Base-by-base conservation (phyloP, 768 basidiomycete genomes). In the Xerocomellus amylosporus region DNA sequence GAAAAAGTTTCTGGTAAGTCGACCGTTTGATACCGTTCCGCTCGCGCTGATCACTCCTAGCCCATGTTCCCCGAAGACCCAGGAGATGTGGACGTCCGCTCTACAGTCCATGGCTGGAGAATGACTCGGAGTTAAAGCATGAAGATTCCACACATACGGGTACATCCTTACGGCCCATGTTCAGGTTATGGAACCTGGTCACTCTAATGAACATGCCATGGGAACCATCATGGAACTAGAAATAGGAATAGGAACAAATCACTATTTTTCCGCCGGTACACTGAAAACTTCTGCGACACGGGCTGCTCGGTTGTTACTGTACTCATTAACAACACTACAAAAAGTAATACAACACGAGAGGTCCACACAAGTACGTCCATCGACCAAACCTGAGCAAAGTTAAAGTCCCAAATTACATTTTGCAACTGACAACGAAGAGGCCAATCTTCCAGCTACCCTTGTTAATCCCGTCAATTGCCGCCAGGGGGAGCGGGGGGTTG, bases 1-100 rank as follows among this genome's bases (percentile, higher is more conserved):
- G 4, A 77, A 80, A 61, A 80, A 71, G 54, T 88, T 83, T 59
- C 78, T 85, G 28, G 90, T 88, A 51, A 37, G 83, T 54, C 6
- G 36, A 13, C n/a, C 10, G 2, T 6, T 5, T 17, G 14, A 20
- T 10, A 2, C n/a, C 9, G 5, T 48, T 1, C 14, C 4, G 13
- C 28, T 46, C 28, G 4, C 15, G 7, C 42, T 15, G 31, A 63
- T 41, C 15, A 20, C 47, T 55, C 54, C 2, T 56, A 92, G 88
- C 85, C 87, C 1, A 96, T 96, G 94, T 96, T 96, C 62, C 87
- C 87, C 0, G 84, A 93, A 5, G 94, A 97, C 72, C 72, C 82
- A 1, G 94, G 93, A 9, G 88, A 89, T 49, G 86, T 84, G 58
- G 78, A 79, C 8, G 77, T 93, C 8, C 78, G 93, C 22, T 80